These are phyloP conservation scores for Ophiostoma sp. DNA, from an alignment of 2,329 filamentous ascomycete species.

Conservation along the genomic window DNA sequence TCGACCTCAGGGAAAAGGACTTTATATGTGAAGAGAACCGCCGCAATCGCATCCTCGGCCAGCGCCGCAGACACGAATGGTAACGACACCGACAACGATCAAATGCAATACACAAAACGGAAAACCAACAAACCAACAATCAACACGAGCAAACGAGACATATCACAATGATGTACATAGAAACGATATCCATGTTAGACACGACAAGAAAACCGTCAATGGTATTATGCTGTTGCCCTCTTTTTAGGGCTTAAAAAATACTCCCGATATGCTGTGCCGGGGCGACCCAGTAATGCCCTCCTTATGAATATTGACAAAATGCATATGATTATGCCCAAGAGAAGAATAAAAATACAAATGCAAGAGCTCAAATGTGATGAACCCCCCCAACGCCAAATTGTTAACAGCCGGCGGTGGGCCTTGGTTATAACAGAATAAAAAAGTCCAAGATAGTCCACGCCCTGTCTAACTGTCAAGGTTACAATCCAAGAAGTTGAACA, in stretches of 20 bases:
- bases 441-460: not conserved
- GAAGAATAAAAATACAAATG: not conserved
- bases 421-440: not conserved
- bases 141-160: not conserved
- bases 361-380: not conserved
- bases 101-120: not conserved
- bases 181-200: constrained; percentile 14
- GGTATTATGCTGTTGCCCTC: constrained; percentile 11
- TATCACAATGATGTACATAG: constrained; percentile 4
- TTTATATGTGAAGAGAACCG: constrained; percentile 13
- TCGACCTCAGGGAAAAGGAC: not conserved
- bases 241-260: not conserved
- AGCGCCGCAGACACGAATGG: constrained; percentile 10
- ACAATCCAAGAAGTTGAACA: not conserved
- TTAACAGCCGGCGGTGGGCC: too few species aligned
- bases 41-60: constrained; percentile 12
- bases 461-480: not conserved
- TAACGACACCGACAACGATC: not conserved
- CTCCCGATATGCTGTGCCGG: constrained; percentile 15
- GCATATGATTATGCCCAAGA: not conserved
- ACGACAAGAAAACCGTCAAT: not conserved
- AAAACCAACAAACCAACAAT: not conserved
- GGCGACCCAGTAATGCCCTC: not conserved
- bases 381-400: not conserved
- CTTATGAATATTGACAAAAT: not conserved